Conservation (phyloP, 257 asterid genomes). For the Gardenia jasminoides region DNA sequence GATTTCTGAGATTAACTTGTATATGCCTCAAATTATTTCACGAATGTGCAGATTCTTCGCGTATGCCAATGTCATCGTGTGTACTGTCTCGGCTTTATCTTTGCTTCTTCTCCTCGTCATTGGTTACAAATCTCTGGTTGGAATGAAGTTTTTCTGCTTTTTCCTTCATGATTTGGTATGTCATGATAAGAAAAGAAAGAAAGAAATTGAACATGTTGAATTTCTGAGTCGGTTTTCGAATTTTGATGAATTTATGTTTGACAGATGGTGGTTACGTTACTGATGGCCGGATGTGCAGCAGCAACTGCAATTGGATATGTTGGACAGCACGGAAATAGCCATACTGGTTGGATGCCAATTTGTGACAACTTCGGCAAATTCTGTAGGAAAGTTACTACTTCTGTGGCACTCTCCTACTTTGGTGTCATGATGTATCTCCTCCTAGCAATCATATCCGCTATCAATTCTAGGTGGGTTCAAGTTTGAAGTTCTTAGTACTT, state of each 20-base stretch:
- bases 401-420: slow-evolving; percentile 29
- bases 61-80: slow-evolving; percentile 46
- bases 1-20: not conserved
- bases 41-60: slow-evolving; percentile 53
- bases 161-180: slow-evolving; percentile 72
- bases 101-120: slow-evolving; percentile 26
- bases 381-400: slow-evolving; percentile 39
- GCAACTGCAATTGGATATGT: slow-evolving; percentile 60
- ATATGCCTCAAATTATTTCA: not conserved
- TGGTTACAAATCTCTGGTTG: slow-evolving; percentile 26
- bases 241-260: not conserved
- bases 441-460: slow-evolving; percentile 45
- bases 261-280: slow-evolving; percentile 40
- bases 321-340: slow-evolving; percentile 58
- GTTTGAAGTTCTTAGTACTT: not conserved
- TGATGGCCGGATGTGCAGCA: slow-evolving; percentile 61
- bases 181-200: not conserved
- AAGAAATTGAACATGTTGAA: not conserved
- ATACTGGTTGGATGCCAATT: slow-evolving; percentile 56
- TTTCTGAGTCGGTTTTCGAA: not conserved
- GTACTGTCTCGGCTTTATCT: slow-evolving; percentile 38
- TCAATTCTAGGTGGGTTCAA: slow-evolving; percentile 36
- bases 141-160: slow-evolving; percentile 39
- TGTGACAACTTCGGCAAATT: slow-evolving; percentile 50
- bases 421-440: slow-evolving; percentile 32